These are phyloP conservation scores for Cladorrhinum sp. DNA, from an alignment of 2,329 filamentous ascomycete genomes.

Conservation along the genomic window DNA sequence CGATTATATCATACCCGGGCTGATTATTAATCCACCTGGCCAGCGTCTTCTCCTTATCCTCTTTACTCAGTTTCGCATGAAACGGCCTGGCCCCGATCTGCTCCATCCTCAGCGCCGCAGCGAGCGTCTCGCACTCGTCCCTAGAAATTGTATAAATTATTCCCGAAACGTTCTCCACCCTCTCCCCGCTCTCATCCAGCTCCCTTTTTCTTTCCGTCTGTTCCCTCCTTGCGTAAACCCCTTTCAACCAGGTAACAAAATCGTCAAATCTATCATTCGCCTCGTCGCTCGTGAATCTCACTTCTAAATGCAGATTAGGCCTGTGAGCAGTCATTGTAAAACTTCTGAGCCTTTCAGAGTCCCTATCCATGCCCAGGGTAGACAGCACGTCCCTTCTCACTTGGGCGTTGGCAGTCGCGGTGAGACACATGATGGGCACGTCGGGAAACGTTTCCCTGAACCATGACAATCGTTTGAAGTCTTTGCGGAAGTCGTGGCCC, in stretches of 20 bases:
- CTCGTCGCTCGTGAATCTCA: slow-evolving; percentile 77
- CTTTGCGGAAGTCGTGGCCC: slow-evolving; percentile 95
- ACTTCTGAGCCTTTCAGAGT: slow-evolving; percentile 57
- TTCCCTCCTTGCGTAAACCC: slow-evolving; percentile 68
- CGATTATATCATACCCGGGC: slow-evolving; percentile 82
- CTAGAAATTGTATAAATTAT: slow-evolving; percentile 79
- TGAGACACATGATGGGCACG: slow-evolving; percentile 89
- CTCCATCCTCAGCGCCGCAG: slow-evolving; percentile 61
- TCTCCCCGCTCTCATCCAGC: slow-evolving; percentile 51
- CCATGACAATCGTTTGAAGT: slow-evolving; percentile 83
- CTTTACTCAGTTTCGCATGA: slow-evolving; percentile 65
- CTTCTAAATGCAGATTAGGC: slow-evolving; percentile 85
- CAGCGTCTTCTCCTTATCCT: slow-evolving; percentile 68
- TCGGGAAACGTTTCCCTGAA: slow-evolving; percentile 78
- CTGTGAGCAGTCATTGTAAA: slow-evolving; percentile 84
- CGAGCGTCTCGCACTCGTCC: slow-evolving; percentile 70
- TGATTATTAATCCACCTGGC: slow-evolving; percentile 69
- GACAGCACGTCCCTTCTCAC: slow-evolving; percentile 80
- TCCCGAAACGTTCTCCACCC: slow-evolving; percentile 64
- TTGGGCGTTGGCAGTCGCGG: slow-evolving; percentile 79
- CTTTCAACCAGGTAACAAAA: slow-evolving; percentile 72
- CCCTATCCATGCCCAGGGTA: slow-evolving; percentile 64
- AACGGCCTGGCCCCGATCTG: slow-evolving; percentile 73
- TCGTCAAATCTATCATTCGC: slow-evolving; percentile 68
- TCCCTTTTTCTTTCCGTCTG: slow-evolving; percentile 57